Percentiles rank a stretch among this genome's conserved stretches.
Evolutionary conservation across 176 grass and related monocot genomes (phyloP).

Genomic region (Aegilops sharonensis): DNA sequence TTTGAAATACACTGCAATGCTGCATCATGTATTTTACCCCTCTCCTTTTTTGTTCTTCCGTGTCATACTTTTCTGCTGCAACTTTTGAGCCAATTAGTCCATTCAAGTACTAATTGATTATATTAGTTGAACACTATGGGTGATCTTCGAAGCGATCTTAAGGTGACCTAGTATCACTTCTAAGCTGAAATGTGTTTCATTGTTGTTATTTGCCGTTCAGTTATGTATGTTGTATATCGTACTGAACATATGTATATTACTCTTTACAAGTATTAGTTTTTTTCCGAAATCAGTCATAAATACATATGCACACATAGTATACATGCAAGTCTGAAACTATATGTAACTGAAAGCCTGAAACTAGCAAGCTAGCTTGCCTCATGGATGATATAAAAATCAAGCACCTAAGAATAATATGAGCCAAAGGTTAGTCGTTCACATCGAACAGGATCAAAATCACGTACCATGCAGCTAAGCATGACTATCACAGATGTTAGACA

Average conservation of each 20-base stretch:
- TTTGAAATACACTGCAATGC: not conserved
- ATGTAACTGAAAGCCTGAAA: constrained; percentile 2
- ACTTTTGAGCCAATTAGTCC: not conserved
- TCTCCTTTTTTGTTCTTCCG: not conserved
- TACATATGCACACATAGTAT: not conserved
- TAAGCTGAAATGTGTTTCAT: not conserved
- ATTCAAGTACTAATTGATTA: not conserved
- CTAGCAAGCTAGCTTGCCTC: not conserved
- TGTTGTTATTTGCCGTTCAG: not conserved
- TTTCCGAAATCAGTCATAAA: not conserved
- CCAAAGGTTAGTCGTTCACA: constrained; percentile 8
- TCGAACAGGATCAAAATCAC: not conserved
- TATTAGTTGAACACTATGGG: constrained; percentile 4
- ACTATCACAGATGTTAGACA: not conserved
- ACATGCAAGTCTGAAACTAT: not conserved
- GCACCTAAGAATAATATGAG: constrained; percentile 19
- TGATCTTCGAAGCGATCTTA: not conserved
- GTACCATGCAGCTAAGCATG: constrained; percentile 17
- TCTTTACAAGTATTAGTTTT: not conserved
- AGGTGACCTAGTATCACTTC: not conserved
- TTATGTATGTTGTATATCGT: not conserved
- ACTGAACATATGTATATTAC: not conserved
- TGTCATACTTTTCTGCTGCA: not conserved
- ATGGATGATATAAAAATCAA: not conserved
- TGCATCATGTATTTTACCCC: not conserved